Evolutionary conservation across 2,329 filamentous ascomycete genomes (phyloP), one percentile per base, ranked within the genome.

Genomic region (Colletotrichum eleusines): DNA sequence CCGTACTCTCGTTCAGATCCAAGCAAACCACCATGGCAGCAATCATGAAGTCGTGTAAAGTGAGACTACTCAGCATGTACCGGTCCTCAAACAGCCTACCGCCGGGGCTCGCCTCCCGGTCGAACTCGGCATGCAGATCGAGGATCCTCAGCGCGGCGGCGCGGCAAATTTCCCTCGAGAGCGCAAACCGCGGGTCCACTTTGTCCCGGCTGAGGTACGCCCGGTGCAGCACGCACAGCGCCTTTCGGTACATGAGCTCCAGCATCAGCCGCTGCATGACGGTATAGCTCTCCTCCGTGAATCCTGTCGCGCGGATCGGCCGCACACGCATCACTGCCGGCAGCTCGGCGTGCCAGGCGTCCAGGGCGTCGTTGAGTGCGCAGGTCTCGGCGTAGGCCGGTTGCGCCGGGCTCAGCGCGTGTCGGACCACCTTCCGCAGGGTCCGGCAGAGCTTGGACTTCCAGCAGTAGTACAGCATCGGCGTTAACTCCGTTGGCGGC

Each of bases 11-110:
- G 31, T 79, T 80, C 16, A 86, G 76, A 72, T 87, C 85, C 3
- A 90, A 76, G 67, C 86, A 90, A 7, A 90, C 74, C 50, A 90
- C 85, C 86, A 89, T 90, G 16, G 87, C 84, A 0, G 88, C 88
- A 23, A 90, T 82, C 33, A 90, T 77, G 71, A 89, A 90, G 73
- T 90, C 86, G 42, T 89, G 86, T 28, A 86, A 78, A 6, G 85
- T 85, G 54, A 90, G 76, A 3, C 84, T 84, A 4, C 84, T 84
- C 9, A 89, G 76, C 79, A 90, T 86, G 77, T 85, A 87, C 51
- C 84, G 81, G 60, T 89, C 85, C 48, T 84, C 81, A 66, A 84
- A 81, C 70, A 90, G 77, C 26, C 85, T 81, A 0, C 88, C 87
- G 0, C 86, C 86, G 0, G 84, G 82, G 33, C 78, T 79, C 20